Conservation (phyloP, 495 filamentous ascomycete species). For the Aspergillus asperescens region DNA sequence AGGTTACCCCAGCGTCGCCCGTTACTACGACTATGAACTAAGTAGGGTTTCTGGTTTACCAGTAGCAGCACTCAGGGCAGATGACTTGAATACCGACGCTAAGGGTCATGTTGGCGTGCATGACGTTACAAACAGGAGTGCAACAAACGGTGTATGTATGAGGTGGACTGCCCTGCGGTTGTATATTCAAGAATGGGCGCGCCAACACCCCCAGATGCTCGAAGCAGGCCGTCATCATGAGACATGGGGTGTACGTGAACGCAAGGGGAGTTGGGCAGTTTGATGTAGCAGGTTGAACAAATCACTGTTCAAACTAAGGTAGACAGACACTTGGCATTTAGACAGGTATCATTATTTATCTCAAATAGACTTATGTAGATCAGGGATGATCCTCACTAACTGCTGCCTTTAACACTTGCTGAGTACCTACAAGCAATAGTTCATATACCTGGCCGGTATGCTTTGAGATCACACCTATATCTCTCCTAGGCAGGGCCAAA, state of each 20-base stretch:
- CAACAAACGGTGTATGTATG: slow-evolving; percentile 47
- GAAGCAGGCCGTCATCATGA: slow-evolving; percentile 47
- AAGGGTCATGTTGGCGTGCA: slow-evolving; percentile 63
- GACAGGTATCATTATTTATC: neutral
- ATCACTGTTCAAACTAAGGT: neutral
- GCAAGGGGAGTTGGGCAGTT: slow-evolving; percentile 81
- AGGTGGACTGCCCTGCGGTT: slow-evolving; percentile 75
- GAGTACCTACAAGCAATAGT: no score
- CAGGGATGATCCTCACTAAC: no score
- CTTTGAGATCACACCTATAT: no score
- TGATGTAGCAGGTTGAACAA: slow-evolving; percentile 28
- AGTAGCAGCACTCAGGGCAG: slow-evolving; percentile 59
- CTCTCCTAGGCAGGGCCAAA: no score
- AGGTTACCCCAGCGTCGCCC: slow-evolving; percentile 79
- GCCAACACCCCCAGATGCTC: slow-evolving; percentile 63
- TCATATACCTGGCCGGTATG: no score
- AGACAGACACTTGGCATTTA: neutral
- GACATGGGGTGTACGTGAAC: slow-evolving; percentile 66
- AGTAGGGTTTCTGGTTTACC: slow-evolving; percentile 66
- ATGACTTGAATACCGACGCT: slow-evolving; percentile 60
- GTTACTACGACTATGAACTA: slow-evolving; percentile 76
- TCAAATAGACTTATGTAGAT: no score
- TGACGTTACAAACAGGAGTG: slow-evolving; percentile 31
- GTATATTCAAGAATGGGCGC: slow-evolving; percentile 82
- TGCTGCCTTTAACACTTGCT: no score